Base-by-base conservation (phyloP, 371 early-diverging fungal species). In the Thermomucor indicae-seudaticae region DNA sequence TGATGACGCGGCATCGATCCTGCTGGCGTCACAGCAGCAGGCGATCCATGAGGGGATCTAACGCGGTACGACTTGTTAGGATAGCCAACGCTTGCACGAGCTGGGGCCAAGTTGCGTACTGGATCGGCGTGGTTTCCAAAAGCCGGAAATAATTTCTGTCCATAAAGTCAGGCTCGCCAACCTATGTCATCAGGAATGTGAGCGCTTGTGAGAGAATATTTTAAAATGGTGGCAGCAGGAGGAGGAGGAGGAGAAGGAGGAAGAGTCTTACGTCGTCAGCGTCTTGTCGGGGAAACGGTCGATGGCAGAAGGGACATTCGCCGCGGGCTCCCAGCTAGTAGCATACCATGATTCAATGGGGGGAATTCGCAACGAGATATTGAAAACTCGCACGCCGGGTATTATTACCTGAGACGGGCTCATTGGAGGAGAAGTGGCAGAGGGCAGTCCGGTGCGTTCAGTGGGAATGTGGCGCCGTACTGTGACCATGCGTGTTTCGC, bases 81-180 rank as follows among this genome's bases (percentile, higher is more conserved):
- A n/a, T n/a, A n/a, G n/a, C n/a, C n/a, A n/a, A n/a, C n/a, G n/a
- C n/a, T n/a, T n/a, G n/a, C n/a, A n/a, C n/a, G n/a, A n/a, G n/a
- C n/a, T n/a, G n/a, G n/a, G n/a, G n/a, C n/a, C n/a, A n/a, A n/a
- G n/a, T n/a, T n/a, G n/a, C 49, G 16, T 70, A 79, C 79, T 73
- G 75, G n/a, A 46, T 30, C 2, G 63, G 64, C 44, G 55, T 63
- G 37, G 59, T 71, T 54, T 75, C 75, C 14, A 84, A 55, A 41
- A 84, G 53, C 35, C 82, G 70, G 58, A 86, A 86, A 42, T 86
- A 86, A 42, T 84, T 84, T 25, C 72, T 56, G 54, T 85, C 84
- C 79, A 84, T 81, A 43, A 68, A 86, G 22, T 68, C 65, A 0
- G 70, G 65, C 22, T 51, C 60, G 31, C 53, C 37, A 12, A 22